These are phyloP conservation scores for Porcisia deanei DNA, from an alignment of 208 protist genomes.

Conservation along the genomic window DNA sequence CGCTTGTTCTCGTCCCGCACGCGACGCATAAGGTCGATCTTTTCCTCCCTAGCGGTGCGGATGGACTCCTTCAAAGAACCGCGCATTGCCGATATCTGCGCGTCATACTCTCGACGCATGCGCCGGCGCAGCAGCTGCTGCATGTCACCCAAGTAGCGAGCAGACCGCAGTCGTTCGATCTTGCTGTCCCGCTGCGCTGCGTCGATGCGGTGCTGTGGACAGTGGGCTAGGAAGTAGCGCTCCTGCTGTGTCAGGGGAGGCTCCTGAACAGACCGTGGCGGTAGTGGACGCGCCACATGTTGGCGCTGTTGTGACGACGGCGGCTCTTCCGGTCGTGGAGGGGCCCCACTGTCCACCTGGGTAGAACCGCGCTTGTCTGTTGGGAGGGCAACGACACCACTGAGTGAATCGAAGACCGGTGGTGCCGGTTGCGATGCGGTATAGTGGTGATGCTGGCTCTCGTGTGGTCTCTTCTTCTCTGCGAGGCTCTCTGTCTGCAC, in stretches of 20 bases:
- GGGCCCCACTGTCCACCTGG: not conserved
- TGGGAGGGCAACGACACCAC: not conserved
- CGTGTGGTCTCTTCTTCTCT: not conserved
- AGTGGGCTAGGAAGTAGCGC: constrained; percentile 41
- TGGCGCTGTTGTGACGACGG: not conserved
- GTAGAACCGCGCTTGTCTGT: not conserved
- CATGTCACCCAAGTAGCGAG: constrained; percentile 68
- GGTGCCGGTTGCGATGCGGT: not conserved
- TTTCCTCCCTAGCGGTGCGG: constrained; percentile 29
- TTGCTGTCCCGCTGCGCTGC: constrained; percentile 68
- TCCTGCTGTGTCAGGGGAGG: constrained; percentile 55
- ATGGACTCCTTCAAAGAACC: constrained; percentile 43
- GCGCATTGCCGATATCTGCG: constrained; percentile 46
- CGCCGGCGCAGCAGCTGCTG: constrained; percentile 65
- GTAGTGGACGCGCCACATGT: not conserved
- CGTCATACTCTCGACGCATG: constrained; percentile 70
- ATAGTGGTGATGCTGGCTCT: not conserved
- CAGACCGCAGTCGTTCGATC: constrained; percentile 75
- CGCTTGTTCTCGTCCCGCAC: constrained; percentile 80
- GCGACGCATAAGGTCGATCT: constrained; percentile 52
- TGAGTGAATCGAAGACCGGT: not conserved
- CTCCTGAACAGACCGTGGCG: constrained; percentile 22
- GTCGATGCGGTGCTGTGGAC: constrained; percentile 59
- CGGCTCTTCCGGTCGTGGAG: not conserved
- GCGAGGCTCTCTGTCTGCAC: not conserved